Evolutionary conservation across 805 yeast species (phyloP).

Genomic region (Blastobotrys attinorum): DNA sequence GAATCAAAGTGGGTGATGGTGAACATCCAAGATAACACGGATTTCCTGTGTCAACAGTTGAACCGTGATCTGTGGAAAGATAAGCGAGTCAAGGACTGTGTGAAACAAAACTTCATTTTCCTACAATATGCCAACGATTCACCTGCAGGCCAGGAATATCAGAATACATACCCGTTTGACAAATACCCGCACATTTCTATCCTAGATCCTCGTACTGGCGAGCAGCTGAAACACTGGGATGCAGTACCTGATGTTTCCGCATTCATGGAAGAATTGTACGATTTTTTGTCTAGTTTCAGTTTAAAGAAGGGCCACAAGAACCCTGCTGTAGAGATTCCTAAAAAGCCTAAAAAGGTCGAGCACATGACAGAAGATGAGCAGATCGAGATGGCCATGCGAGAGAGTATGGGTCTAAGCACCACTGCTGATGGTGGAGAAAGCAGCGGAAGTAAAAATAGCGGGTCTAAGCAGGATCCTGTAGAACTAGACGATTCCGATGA

Average conservation of each 20-base stretch:
- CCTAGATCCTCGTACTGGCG: constrained; percentile 93
- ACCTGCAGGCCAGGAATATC: constrained; percentile 61
- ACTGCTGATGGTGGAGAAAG: constrained; percentile 9
- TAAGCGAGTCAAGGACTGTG: constrained; percentile 49
- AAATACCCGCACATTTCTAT: constrained; percentile 85
- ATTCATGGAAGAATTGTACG: constrained; percentile 62
- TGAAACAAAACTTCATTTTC: constrained; percentile 66
- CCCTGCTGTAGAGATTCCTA: constrained; percentile 39
- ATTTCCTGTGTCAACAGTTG: constrained; percentile 80
- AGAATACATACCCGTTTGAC: constrained; percentile 63
- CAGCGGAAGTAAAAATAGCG: constrained; percentile 21
- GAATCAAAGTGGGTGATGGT: constrained; percentile 74
- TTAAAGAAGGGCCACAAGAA: constrained; percentile 55
- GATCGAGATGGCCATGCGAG: constrained; percentile 62
- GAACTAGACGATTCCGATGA: constrained; percentile 23
- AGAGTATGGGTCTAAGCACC: constrained; percentile 41
- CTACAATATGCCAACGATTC: constrained; percentile 80
- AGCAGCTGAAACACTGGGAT: constrained; percentile 69
- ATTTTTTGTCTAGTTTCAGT: constrained; percentile 59
- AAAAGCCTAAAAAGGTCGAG: constrained; percentile 52
- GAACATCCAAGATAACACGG: constrained; percentile 78
- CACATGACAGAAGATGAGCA: constrained; percentile 83
- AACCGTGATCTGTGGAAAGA: constrained; percentile 93
- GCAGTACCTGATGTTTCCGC: constrained; percentile 48
- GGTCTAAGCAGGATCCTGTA: constrained; percentile 22